Percentiles rank a stretch among this genome's conserved stretches.
These are phyloP conservation scores for Allodekkera sacchari DNA, from an alignment of 805 yeast genomes.

Conservation along the genomic window DNA sequence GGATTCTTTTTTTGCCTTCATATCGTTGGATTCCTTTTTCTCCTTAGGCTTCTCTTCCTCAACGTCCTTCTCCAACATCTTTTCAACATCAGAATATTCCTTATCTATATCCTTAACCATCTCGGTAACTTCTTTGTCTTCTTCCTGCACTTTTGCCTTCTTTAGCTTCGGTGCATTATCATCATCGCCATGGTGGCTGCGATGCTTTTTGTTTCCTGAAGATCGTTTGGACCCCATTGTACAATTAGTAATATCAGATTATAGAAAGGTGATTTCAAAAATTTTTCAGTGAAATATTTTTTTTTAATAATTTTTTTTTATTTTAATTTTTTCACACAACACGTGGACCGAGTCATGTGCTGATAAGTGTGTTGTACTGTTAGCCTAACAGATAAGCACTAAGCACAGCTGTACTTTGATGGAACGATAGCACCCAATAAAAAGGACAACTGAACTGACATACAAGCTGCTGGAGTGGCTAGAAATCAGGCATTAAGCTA, in stretches of 20 bases:
- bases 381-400: no score
- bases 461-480: no score
- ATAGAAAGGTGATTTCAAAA: constrained; percentile 1
- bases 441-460: no score
- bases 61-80: constrained; percentile 26
- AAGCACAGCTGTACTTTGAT: no score
- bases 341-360: no score
- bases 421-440: no score
- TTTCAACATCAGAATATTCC: constrained; percentile 51
- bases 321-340: no score
- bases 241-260: background rate
- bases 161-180: background rate
- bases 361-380: no score
- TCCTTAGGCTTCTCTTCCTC: constrained; percentile 13
- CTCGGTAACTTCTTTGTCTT: constrained; percentile 18
- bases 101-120: constrained; percentile 46
- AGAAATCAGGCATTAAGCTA: no score
- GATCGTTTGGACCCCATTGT: constrained; percentile 4
- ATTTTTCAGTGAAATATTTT: constrained; percentile 1
- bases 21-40: constrained; percentile 20
- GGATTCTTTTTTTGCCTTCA: constrained; percentile 26
- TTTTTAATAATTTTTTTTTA: background rate
- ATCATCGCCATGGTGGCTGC: constrained; percentile 4
- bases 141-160: constrained; percentile 1
- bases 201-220: constrained; percentile 5